Percentiles rank a stretch among this genome's conserved stretches.
These are phyloP conservation scores for Paxillus involutus DNA, from an alignment of 768 basidiomycete genomes.

Conservation along the genomic window DNA sequence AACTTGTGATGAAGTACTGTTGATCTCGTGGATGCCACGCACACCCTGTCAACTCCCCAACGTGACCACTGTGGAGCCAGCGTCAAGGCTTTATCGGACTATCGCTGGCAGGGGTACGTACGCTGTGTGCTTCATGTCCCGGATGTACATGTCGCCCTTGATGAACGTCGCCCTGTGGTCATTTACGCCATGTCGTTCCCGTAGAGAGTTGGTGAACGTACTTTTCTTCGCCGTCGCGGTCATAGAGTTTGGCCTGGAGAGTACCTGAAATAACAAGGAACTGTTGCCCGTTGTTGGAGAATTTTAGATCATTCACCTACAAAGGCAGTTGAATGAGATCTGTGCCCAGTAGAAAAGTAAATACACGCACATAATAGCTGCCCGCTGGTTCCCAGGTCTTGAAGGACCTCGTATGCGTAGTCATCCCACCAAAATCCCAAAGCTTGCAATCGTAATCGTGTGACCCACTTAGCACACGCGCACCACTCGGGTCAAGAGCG, in stretches of 20 bases:
- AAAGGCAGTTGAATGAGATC: neutral
- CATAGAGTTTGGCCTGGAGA: conserved; percentile 83
- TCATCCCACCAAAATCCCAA: conserved; percentile 99
- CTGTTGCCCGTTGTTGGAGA: conserved; percentile 81
- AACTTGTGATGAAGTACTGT: conserved; percentile 85
- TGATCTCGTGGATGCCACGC: conserved; percentile 91
- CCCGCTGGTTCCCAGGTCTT: conserved; percentile 95
- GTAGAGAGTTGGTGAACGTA: conserved; percentile 42
- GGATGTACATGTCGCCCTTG: conserved; percentile 97
- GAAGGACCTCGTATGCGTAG: conserved; percentile 86
- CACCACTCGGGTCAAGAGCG: conserved; percentile 90
- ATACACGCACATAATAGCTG: conserved; percentile 73
- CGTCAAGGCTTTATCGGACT: conserved; percentile 6
- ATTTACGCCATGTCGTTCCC: conserved; percentile 45
- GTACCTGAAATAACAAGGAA: conserved; percentile 90
- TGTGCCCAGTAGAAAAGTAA: neutral
- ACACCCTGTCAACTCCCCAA: conserved; percentile 86
- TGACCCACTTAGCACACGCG: conserved; percentile 85
- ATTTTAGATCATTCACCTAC: conserved; percentile 90
- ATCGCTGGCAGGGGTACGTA: conserved; percentile 40
- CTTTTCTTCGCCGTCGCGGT: conserved; percentile 92
- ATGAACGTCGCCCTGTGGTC: conserved; percentile 70
- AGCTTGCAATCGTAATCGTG: conserved; percentile 98
- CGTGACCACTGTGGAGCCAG: conserved; percentile 72
- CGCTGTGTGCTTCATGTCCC: conserved; percentile 99